These are phyloP conservation scores for Dactylis glomerata DNA, from an alignment of 176 grass and related monocot species.

Conservation along the genomic window DNA sequence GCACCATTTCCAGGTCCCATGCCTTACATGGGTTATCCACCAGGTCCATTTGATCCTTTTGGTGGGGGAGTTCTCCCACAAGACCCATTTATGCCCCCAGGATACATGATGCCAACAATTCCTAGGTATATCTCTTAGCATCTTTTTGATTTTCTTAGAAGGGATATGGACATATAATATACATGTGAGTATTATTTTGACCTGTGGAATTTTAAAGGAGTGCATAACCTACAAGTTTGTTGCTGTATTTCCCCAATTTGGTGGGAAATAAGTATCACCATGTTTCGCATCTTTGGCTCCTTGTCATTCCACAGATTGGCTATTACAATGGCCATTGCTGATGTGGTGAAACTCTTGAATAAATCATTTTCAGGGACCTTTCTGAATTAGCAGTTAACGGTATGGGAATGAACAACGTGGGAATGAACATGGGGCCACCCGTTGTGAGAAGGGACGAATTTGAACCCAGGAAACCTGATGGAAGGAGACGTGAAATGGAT, in stretches of 20 bases:
- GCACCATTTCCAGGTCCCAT: slow-evolving; percentile 69
- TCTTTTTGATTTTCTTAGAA: slow-evolving; percentile 10
- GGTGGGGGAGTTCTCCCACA: slow-evolving; percentile 60
- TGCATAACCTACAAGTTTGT: slow-evolving; percentile 1
- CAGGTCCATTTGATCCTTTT: slow-evolving; percentile 74
- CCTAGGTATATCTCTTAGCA: slow-evolving; percentile 62
- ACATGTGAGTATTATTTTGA: slow-evolving; percentile 2
- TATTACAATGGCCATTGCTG: background rate
- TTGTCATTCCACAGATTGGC: background rate
- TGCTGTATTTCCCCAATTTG: slow-evolving; percentile 20
- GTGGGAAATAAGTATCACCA: background rate
- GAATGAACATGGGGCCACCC: slow-evolving; percentile 74
- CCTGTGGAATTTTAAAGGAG: slow-evolving; percentile 14
- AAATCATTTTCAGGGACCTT: slow-evolving; percentile 67
- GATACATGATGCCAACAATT: slow-evolving; percentile 83
- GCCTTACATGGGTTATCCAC: slow-evolving; percentile 79
- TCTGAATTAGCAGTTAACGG: slow-evolving; percentile 74
- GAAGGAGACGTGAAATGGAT: slow-evolving; percentile 56
- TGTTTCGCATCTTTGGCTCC: slow-evolving; percentile 1
- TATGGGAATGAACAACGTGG: slow-evolving; percentile 82
- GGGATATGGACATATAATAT: background rate
- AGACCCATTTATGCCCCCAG: slow-evolving; percentile 84
- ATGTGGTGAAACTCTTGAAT: slow-evolving; percentile 29
- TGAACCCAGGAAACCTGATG: slow-evolving; percentile 65
- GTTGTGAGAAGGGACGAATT: slow-evolving; percentile 67